Evolutionary conservation across 129 eudicot genomes (phyloP).

Genomic region (Kitagawia praeruptora): DNA sequence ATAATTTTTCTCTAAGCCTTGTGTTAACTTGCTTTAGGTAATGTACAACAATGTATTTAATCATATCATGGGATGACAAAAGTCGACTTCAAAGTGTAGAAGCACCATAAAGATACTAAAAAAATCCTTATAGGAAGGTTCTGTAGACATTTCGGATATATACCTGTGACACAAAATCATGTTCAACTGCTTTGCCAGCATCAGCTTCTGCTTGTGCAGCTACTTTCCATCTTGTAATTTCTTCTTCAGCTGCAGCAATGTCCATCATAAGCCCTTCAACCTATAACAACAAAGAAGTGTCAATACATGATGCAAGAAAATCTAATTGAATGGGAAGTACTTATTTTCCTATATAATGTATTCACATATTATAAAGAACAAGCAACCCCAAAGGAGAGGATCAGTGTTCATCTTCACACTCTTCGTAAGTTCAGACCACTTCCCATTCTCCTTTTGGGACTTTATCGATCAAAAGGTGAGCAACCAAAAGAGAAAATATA

Average conservation of each 20-base stretch:
- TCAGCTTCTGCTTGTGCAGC: slow-evolving; percentile 96
- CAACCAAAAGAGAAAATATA: neutral
- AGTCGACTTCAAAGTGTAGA: neutral
- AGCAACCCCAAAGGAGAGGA: neutral
- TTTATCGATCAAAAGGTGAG: neutral
- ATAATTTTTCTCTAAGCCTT: neutral
- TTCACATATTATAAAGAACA: neutral
- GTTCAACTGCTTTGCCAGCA: slow-evolving; percentile 92
- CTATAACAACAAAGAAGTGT: slow-evolving; percentile 20
- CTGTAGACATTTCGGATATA: neutral
- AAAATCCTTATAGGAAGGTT: neutral
- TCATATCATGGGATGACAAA: neutral
- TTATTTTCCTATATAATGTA: neutral
- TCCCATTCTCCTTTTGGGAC: neutral
- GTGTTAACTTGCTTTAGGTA: neutral
- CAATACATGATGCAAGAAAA: neutral
- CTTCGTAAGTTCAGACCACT: neutral
- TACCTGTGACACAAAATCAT: slow-evolving; percentile 77
- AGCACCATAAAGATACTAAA: neutral
- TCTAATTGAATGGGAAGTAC: neutral
- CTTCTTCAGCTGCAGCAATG: slow-evolving; percentile 95
- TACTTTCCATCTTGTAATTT: slow-evolving; percentile 84
- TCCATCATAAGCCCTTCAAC: slow-evolving; percentile 99
- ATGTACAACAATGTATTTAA: neutral
- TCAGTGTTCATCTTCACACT: neutral